phyloP scores from a whole-genome alignment of 2,329 filamentous ascomycete species.

The Ophiostoma ips region DNA sequence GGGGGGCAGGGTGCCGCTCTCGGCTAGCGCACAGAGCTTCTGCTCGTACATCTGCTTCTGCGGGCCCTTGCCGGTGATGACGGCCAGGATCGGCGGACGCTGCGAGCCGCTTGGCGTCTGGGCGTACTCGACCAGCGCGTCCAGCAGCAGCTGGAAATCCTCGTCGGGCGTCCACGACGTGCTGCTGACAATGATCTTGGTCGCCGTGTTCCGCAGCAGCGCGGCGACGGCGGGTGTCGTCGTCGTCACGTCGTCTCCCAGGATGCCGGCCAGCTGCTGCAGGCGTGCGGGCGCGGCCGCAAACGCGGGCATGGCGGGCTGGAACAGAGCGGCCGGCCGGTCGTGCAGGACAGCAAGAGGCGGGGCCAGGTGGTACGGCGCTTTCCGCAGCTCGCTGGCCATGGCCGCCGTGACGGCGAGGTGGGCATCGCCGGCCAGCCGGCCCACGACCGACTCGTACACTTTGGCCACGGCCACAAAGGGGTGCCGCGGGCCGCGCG shows the following conservation, averaged over 20 bases:
- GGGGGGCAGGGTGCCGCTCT: constrained; percentile 48
- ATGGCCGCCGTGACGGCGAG: constrained; percentile 86
- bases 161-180: constrained; percentile 97
- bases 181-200: constrained; percentile 62
- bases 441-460: constrained; percentile 65
- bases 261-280: constrained; percentile 5
- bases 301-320: constrained; percentile 38
- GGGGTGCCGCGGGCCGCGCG: constrained; percentile 45
- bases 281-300: constrained; percentile 1
- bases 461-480: constrained; percentile 63
- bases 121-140: constrained; percentile 59
- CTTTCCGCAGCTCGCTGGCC: constrained; percentile 51
- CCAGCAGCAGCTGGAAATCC: constrained; percentile 78
- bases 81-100: constrained; percentile 58
- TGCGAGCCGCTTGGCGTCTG: constrained; percentile 11
- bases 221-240: neutral
- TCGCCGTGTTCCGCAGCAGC: neutral
- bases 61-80: constrained; percentile 92
- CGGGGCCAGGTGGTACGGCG: constrained; percentile 46
- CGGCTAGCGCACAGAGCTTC: constrained; percentile 47
- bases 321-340: constrained; percentile 70
- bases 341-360: constrained; percentile 64
- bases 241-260: constrained; percentile 6
- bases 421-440: constrained; percentile 50
- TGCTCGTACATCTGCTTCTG: constrained; percentile 63